Conservation (phyloP, 2,329 filamentous ascomycete genomes). For the Coleophoma eucalyptorum region DNA sequence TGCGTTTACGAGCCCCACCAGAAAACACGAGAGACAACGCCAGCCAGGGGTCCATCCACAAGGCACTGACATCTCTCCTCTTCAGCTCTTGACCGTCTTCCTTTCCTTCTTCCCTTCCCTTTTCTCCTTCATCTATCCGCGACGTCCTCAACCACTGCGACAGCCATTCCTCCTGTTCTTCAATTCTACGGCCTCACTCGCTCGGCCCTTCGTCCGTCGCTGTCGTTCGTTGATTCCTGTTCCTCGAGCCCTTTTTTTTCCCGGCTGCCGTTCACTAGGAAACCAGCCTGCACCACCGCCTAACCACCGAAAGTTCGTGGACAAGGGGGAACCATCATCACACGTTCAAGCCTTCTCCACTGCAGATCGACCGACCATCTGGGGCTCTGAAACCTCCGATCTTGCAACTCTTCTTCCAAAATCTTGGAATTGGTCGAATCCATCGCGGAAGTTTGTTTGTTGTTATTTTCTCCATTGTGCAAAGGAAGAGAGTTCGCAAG, state of each 20-base stretch:
- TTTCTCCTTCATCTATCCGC: no score
- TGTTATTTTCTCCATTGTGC: not conserved
- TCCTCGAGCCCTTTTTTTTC: not conserved
- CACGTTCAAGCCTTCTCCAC: not conserved
- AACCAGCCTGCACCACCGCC: not conserved
- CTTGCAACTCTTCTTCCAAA: not conserved
- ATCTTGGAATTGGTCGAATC: not conserved
- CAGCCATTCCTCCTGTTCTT: constrained; percentile 2
- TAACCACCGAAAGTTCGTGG: not conserved
- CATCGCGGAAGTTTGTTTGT: not conserved
- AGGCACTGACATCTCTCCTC: no score
- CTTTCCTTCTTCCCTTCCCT: no score
- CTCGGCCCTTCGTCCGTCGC: constrained; percentile 12
- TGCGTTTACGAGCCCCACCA: no score
- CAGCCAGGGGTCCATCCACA: no score
- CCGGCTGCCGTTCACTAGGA: constrained; percentile 1
- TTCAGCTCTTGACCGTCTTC: no score
- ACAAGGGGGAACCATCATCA: not conserved
- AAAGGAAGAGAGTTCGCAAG: constrained; percentile 1
- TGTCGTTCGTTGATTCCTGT: not conserved
- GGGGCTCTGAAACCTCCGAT: not conserved
- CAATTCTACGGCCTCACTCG: constrained; percentile 18
- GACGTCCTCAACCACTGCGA: not conserved
- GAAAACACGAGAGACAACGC: no score
- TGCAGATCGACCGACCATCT: not conserved